phyloP scores from a whole-genome alignment of 2,329 filamentous ascomycete genomes.

The Neoscytalidium dimidiatum region DNA sequence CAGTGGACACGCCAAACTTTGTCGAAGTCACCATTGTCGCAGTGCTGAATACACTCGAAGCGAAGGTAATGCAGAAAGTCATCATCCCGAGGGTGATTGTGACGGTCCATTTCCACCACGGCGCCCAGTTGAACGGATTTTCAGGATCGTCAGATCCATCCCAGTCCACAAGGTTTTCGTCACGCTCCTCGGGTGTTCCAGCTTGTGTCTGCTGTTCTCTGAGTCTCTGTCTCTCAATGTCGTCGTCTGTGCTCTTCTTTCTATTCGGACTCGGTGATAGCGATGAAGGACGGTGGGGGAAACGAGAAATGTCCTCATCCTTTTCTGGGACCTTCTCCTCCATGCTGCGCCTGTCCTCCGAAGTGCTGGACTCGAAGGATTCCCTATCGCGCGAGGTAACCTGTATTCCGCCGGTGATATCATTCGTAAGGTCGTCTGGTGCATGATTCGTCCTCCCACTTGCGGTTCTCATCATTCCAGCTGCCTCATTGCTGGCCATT shows the following conservation, averaged over 20 bases:
- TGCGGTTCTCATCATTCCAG: neutral
- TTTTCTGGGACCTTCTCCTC: neutral
- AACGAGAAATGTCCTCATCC: neutral
- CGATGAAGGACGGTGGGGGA: too few relatives aligned
- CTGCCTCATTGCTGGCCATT: neutral
- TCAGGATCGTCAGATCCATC: slow-evolving; percentile 22
- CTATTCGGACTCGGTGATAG: neutral
- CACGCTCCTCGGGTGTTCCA: neutral
- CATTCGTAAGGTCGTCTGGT: neutral
- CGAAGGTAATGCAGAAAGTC: slow-evolving; percentile 52
- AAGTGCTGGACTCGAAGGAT: neutral
- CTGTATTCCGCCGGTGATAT: neutral
- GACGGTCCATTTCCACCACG: slow-evolving; percentile 43
- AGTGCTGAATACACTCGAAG: slow-evolving; percentile 49
- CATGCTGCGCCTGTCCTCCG: neutral
- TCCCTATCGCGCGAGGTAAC: neutral
- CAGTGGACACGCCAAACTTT: slow-evolving; percentile 44
- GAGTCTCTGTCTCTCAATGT: slow-evolving; percentile 11
- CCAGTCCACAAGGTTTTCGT: slow-evolving; percentile 16
- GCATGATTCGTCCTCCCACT: neutral
- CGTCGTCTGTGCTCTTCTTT: neutral
- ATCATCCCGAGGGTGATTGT: slow-evolving; percentile 45
- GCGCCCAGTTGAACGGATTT: slow-evolving; percentile 33
- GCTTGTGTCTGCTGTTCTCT: neutral
- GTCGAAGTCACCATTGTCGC: slow-evolving; percentile 42